Conservation (phyloP, 2,329 filamentous ascomycete species). For the Sporothrix curviconia region DNA sequence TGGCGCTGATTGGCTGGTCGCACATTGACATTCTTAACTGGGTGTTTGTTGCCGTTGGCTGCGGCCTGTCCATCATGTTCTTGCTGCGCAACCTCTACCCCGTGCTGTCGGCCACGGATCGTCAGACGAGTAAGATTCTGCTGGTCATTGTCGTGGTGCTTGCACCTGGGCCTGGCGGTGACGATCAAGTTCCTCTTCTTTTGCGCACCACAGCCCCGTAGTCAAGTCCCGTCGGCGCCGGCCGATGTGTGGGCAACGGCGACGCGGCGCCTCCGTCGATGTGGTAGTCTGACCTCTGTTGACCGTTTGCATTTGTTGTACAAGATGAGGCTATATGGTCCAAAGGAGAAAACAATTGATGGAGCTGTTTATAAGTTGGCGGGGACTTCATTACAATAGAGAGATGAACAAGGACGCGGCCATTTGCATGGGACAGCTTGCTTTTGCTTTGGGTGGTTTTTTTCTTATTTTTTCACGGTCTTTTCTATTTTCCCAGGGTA, state of each 20-base stretch:
- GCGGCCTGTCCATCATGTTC: conserved; percentile 76
- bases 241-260: conserved; percentile 5
- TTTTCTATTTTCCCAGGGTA: too few species aligned
- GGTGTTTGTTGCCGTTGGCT: conserved; percentile 83
- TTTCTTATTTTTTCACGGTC: too few species aligned
- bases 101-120: conserved; percentile 85
- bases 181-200: conserved; percentile 97
- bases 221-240: conserved; percentile 7
- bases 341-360: too few species aligned
- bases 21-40: conserved; percentile 83
- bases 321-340: too few species aligned
- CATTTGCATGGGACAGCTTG: too few species aligned
- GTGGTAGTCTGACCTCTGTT: too few species aligned
- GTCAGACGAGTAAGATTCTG: conserved; percentile 81
- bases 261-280: conserved; percentile 20
- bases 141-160: conserved; percentile 73
- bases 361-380: too few species aligned
- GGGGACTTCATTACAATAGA: too few species aligned
- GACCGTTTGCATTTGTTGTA: too few species aligned
- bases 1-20: conserved; percentile 87
- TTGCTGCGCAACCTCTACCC: conserved; percentile 82
- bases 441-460: too few species aligned
- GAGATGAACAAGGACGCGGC: too few species aligned
- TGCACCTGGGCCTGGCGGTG: conserved; percentile 85
- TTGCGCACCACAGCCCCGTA: conserved; percentile 66